Base-by-base conservation (phyloP, 345 rosid species). In the Eutrema yunnanense region DNA sequence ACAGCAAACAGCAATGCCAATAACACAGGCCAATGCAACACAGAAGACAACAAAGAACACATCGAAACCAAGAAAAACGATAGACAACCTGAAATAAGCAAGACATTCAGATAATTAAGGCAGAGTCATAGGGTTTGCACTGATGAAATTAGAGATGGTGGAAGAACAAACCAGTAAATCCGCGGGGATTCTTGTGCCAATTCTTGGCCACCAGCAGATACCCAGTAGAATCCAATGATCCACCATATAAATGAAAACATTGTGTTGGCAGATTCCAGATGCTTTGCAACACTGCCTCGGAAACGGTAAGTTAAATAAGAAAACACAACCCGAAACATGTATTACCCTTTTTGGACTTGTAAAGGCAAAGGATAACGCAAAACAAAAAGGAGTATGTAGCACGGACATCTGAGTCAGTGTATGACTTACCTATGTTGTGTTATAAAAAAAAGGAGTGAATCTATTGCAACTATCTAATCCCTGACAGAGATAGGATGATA, bases 141-240 rank as follows among this genome's bases (percentile, higher is more conserved):
- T 33, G 1, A 3, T 6, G 4, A 33, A 1, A 33, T 14, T 34
- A 44, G 8, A 71, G 58, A 77, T 42, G 64, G 63, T 59, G 56
- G 62, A 64, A 44, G 16, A 66, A 26, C 34, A 52, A 66, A 90
- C 99, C 99, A 95, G 82, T 92, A 95, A 68, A 95, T 92, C 80
- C 82, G 94, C 2, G 91, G 94, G 70, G 96, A 87, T 62, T 63
- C 80, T 42, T 48, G 84, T 38, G 93, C 88, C 81, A 95, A 77
- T 46, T 78, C 67, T 82, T 90, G 93, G 66, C 90, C 93, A 73
- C 96, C 96, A 16, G 93, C 93, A 67, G 99, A 92, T 50, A 95
- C 90, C 99, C 99, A 92, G 79, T 92, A 95, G 84, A 92, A 95
- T 38, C 99, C 99, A 82, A 92, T 83, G 86, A 92, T 90, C 99